Percentiles rank a stretch among this genome's conserved stretches.
phyloP scores from a whole-genome alignment of 768 basidiomycete genomes.

The Termitomyces sp. region DNA sequence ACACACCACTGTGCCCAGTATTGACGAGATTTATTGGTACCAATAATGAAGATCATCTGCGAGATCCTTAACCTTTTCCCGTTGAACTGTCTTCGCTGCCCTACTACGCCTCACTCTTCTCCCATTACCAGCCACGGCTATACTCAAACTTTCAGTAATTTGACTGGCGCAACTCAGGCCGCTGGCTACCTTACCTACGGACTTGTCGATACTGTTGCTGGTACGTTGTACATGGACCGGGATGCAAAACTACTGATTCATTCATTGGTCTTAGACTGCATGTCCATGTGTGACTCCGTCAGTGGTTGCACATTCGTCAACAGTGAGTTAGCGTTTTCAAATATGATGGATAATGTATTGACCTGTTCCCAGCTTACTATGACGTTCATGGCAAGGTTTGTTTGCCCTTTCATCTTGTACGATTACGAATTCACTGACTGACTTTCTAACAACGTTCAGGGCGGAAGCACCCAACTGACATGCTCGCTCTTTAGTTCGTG shows the following conservation, averaged over 20 bases:
- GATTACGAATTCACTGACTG: conserved; percentile 2
- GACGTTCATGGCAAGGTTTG: conserved; percentile 43
- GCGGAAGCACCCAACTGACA: conserved; percentile 39
- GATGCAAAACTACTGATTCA: not conserved
- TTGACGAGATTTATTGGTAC: not conserved
- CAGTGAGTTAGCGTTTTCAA: conserved; percentile 24
- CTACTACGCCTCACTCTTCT: conserved; percentile 17
- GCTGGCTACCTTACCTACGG: conserved; percentile 40
- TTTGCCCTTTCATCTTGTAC: not conserved
- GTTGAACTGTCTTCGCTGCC: conserved; percentile 34
- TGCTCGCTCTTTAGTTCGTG: conserved; percentile 39
- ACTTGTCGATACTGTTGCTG: conserved; percentile 38
- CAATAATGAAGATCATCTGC: conserved; percentile 31
- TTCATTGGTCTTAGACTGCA: conserved; percentile 30
- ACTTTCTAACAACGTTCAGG: conserved; percentile 16
- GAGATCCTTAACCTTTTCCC: conserved; percentile 31
- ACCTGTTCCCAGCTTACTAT: conserved; percentile 32
- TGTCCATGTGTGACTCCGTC: conserved; percentile 41
- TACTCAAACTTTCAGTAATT: conserved; percentile 34
- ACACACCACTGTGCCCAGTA: not conserved
- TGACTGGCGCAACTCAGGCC: conserved; percentile 40
- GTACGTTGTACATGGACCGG: conserved; percentile 19
- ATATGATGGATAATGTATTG: not conserved
- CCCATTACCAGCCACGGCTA: conserved; percentile 27
- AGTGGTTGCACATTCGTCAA: conserved; percentile 39